Conservation (phyloP, 2,329 filamentous ascomycete species). For the Escovopsis sp. region DNA sequence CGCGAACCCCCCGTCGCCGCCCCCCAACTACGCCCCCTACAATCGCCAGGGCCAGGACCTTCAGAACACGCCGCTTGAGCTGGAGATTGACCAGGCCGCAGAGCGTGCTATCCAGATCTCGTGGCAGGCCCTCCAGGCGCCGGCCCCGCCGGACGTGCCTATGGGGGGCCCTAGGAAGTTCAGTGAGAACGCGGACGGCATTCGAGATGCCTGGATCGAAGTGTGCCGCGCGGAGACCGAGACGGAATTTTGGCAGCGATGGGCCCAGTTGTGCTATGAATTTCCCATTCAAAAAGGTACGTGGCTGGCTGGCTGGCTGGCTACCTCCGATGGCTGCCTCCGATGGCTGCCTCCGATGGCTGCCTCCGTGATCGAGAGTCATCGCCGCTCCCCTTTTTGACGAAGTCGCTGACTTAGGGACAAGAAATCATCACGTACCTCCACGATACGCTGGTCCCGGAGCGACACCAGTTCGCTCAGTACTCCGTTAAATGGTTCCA, state of each 20-base stretch:
- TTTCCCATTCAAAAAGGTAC: background rate
- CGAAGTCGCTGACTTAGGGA: background rate
- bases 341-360: too few species aligned
- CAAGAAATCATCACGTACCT: background rate
- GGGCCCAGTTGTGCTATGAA: background rate
- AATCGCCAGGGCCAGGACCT: background rate
- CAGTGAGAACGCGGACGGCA: background rate
- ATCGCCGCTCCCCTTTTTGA: background rate
- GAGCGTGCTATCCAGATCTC: background rate
- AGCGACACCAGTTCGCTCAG: background rate
- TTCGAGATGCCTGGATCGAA: background rate
- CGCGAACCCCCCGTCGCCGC: background rate
- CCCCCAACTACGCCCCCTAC: background rate
- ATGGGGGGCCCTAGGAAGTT: background rate
- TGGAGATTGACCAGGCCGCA: background rate
- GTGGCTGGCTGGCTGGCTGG: too few species aligned
- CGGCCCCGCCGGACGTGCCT: background rate
- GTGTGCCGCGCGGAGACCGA: background rate
- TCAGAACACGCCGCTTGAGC: background rate
- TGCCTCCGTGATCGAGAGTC: background rate
- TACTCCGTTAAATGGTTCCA: slow-evolving; percentile 1
- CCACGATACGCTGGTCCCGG: background rate
- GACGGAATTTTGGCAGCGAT: background rate
- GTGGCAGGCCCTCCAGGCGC: background rate
- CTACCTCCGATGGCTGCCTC: background rate